Evolutionary conservation across 169 alveolate species (phyloP).

Genomic region (Cryptosporidium viatorum): DNA sequence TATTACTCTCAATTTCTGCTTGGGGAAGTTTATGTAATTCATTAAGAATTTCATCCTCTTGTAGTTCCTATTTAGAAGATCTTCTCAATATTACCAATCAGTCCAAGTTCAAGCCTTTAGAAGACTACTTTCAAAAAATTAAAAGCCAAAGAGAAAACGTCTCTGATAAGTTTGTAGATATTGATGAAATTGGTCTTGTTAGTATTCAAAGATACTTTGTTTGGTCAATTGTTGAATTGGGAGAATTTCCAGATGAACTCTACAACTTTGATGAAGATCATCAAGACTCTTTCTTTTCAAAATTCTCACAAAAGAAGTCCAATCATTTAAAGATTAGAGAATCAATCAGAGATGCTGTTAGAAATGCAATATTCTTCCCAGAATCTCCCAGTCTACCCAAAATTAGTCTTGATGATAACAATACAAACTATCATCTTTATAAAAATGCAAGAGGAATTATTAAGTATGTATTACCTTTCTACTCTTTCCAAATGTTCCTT

Average conservation of each 20-base stretch:
- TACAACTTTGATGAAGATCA: background rate
- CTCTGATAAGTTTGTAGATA: background rate
- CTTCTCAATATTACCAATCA: background rate
- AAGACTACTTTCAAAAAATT: background rate
- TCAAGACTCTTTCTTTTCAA: background rate
- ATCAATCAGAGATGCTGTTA: slow-evolving; percentile 26
- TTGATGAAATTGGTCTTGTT: slow-evolving; percentile 27
- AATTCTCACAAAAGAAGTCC: slow-evolving; percentile 8
- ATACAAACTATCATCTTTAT: background rate
- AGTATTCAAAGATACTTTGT: slow-evolving; percentile 34
- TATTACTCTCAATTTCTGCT: slow-evolving; percentile 19
- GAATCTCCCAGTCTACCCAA: background rate
- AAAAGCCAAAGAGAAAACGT: background rate
- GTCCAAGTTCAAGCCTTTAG: background rate
- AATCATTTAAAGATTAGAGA: slow-evolving; percentile 45
- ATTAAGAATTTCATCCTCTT: slow-evolving; percentile 23
- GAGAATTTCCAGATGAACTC: slow-evolving; percentile 41
- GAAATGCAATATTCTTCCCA: slow-evolving; percentile 60
- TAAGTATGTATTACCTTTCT: slow-evolving; percentile 28
- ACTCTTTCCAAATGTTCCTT: slow-evolving; percentile 48
- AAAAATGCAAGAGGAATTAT: background rate
- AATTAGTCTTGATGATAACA: background rate
- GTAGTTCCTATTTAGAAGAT: background rate
- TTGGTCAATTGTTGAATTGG: slow-evolving; percentile 59
- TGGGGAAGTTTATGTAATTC: slow-evolving; percentile 66